Evolutionary conservation across 202 grass and related monocot genomes (phyloP).

Genomic region (Sporobolus alterniflorus): DNA sequence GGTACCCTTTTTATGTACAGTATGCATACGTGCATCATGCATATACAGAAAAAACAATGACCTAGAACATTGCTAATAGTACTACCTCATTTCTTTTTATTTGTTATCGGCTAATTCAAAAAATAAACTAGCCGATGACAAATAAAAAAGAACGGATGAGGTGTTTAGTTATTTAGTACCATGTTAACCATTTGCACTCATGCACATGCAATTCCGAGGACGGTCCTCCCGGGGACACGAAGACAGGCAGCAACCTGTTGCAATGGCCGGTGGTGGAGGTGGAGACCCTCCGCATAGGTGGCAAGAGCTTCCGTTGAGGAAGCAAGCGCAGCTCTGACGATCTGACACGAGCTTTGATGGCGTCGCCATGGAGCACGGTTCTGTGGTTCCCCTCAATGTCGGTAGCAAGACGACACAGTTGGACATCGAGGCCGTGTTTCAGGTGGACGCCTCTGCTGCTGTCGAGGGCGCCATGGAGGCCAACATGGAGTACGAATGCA

Average conservation of each 20-base stretch:
- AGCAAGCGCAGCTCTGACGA: too few relatives aligned
- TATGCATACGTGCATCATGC: not conserved
- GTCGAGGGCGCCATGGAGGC: conserved; percentile 32
- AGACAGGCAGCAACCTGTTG: conserved; percentile 81
- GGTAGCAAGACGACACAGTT: conserved; percentile 62
- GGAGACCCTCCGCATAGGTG: conserved; percentile 64
- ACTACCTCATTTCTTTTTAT: too few relatives aligned
- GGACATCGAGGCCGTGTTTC: conserved; percentile 84
- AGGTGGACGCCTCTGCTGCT: conserved; percentile 38
- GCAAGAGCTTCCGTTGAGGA: conserved; percentile 53
- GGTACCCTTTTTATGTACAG: too few relatives aligned
- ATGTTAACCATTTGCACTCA: not conserved
- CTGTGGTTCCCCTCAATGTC: conserved; percentile 60
- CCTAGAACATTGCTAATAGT: not conserved
- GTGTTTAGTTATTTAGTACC: too few relatives aligned
- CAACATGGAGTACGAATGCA: conserved; percentile 79
- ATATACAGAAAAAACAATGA: not conserved
- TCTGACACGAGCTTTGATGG: conserved; percentile 42
- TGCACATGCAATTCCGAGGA: conserved; percentile 65
- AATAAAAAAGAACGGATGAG: too few relatives aligned
- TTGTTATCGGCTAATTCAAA: too few relatives aligned
- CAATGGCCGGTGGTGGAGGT: conserved; percentile 96
- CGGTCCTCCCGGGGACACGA: conserved; percentile 67
- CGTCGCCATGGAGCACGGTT: conserved; percentile 44
- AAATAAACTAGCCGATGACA: too few relatives aligned